Evolutionary conservation across 345 rosid genomes (phyloP).

Genomic region (Anacardium occidentale): DNA sequence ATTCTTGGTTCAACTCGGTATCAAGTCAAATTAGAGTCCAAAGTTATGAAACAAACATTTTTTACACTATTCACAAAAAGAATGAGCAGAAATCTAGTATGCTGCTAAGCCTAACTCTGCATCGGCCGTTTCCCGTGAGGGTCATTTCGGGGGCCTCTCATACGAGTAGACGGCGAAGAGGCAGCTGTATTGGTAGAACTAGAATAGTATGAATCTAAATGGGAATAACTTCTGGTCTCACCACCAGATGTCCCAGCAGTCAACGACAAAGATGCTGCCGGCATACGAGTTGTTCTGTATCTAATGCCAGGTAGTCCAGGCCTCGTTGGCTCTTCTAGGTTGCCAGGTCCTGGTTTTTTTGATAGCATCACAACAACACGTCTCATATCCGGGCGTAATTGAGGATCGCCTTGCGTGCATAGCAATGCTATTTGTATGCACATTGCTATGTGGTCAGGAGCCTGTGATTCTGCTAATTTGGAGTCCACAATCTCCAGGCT

Average conservation of each 20-base stretch:
- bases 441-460: slow-evolving; percentile 49
- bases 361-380: slow-evolving; percentile 69
- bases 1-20: too few relatives aligned
- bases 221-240: slow-evolving; percentile 13
- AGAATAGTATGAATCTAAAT: slow-evolving; percentile 42
- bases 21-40: too few relatives aligned
- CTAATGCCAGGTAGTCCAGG: slow-evolving; percentile 76
- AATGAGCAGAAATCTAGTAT: not conserved
- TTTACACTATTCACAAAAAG: not conserved
- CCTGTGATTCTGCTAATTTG: slow-evolving; percentile 48
- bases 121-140: slow-evolving; percentile 53
- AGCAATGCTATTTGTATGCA: slow-evolving; percentile 80
- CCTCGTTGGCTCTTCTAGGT: slow-evolving; percentile 56
- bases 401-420: slow-evolving; percentile 84
- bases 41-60: not conserved
- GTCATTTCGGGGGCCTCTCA: slow-evolving; percentile 28
- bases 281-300: slow-evolving; percentile 54
- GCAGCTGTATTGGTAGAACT: slow-evolving; percentile 40
- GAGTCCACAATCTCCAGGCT: slow-evolving; percentile 71
- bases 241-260: slow-evolving; percentile 39
- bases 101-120: slow-evolving; percentile 30
- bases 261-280: slow-evolving; percentile 40
- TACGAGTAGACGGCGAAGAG: slow-evolving; percentile 29
- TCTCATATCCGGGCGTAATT: slow-evolving; percentile 59
- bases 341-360: slow-evolving; percentile 50